A percentile compares a stretch with the other conserved stretches of the same genome.
These are phyloP conservation scores for Xanthoconium separans DNA, from an alignment of 1,284 basidiomycete species.

Conservation along the genomic window DNA sequence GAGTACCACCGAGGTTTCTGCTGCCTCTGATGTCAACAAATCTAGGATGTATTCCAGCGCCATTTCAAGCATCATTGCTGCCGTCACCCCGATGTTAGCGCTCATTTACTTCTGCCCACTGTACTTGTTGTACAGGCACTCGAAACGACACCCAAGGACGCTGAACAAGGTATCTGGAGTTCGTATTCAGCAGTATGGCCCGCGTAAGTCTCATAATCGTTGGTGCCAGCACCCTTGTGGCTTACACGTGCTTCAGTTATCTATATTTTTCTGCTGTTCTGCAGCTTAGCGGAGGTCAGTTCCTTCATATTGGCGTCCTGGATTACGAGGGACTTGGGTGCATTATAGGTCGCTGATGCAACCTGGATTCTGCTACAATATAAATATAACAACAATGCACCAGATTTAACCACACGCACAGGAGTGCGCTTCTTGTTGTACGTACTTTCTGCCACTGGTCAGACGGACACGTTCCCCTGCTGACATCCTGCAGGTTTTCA, in stretches of 20 bases:
- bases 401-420: constrained; percentile 39
- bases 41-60: constrained; percentile 38
- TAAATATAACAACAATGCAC: constrained; percentile 46
- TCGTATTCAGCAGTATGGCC: constrained; percentile 46
- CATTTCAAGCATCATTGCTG: constrained; percentile 45
- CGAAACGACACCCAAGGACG: constrained; percentile 42
- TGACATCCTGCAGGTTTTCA: constrained; percentile 43
- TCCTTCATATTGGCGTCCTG: neutral
- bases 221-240: constrained; percentile 16
- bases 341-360: constrained; percentile 46
- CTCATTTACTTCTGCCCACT: constrained; percentile 49
- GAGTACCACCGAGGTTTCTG: constrained; percentile 12
- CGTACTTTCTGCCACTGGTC: neutral
- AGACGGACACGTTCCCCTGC: neutral
- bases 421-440: constrained; percentile 49
- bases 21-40: constrained; percentile 23
- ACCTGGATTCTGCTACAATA: constrained; percentile 59
- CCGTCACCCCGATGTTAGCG: constrained; percentile 45
- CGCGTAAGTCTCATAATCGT: constrained; percentile 38
- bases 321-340: constrained; percentile 4
- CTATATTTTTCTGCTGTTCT: constrained; percentile 50
- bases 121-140: constrained; percentile 46
- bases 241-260: constrained; percentile 36
- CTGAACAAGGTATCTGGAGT: constrained; percentile 49
- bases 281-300: constrained; percentile 47